Conservation (phyloP, 2,329 filamentous ascomycete genomes). For the Pseudogymnoascus sp. region DNA sequence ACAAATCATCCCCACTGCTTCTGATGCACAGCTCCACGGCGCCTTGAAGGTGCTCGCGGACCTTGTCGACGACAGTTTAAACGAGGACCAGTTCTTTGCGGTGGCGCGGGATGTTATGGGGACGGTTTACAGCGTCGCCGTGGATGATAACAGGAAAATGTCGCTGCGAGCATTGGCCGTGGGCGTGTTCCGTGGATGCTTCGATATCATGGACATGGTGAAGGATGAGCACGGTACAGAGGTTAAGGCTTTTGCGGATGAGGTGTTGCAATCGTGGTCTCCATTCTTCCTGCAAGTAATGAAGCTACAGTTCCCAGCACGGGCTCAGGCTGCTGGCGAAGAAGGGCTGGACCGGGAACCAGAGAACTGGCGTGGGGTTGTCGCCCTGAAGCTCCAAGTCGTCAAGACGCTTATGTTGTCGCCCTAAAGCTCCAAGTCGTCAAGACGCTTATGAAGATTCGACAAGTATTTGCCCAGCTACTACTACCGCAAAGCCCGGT, state of each 20-base stretch:
- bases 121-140: constrained; percentile 72
- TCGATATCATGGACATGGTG: constrained; percentile 94
- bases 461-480: constrained; percentile 71
- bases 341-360: constrained; percentile 45
- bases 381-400: constrained; percentile 87
- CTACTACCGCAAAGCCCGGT: constrained; percentile 73
- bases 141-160: constrained; percentile 65
- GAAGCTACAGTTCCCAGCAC: constrained; percentile 61
- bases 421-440: constrained; percentile 89
- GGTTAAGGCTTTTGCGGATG: constrained; percentile 82
- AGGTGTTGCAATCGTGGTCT: constrained; percentile 74
- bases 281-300: constrained; percentile 79
- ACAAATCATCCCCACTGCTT: constrained; percentile 64
- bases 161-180: constrained; percentile 77
- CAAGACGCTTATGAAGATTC: constrained; percentile 85
- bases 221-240: constrained; percentile 84
- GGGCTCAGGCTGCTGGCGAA: constrained; percentile 45
- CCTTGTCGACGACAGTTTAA: constrained; percentile 86
- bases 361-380: constrained; percentile 67
- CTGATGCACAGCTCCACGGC: constrained; percentile 76
- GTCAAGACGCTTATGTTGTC: constrained; percentile 83
- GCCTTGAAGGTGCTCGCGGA: constrained; percentile 81
- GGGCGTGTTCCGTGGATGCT: constrained; percentile 81
- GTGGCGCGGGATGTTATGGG: constrained; percentile 81
- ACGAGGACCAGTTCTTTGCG: constrained; percentile 88